Conservation (phyloP, 2,329 filamentous ascomycete genomes). For the Calonectria leucothoes region DNA sequence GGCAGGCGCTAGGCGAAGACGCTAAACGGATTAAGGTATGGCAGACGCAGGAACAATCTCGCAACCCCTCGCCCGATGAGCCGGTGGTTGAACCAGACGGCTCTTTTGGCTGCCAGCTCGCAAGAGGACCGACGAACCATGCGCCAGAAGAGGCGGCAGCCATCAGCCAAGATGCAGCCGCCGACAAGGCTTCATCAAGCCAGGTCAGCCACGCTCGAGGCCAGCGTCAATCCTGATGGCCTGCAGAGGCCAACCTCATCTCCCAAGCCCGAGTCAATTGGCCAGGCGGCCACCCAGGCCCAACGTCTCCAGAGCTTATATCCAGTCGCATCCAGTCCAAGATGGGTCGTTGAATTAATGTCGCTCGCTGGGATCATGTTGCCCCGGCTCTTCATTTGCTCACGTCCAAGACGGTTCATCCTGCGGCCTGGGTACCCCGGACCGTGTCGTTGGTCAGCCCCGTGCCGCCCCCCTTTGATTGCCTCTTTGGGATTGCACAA, state of each 20-base stretch:
- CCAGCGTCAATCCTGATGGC: background rate
- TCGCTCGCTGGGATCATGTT: slow-evolving; percentile 34
- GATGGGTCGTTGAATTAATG: slow-evolving; percentile 34
- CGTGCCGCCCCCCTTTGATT: slow-evolving; percentile 16
- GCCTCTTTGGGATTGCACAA: slow-evolving; percentile 1
- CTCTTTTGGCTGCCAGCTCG: slow-evolving; percentile 9
- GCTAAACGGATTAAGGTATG: slow-evolving; percentile 39
- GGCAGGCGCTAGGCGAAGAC: slow-evolving; percentile 32
- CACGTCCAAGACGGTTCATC: slow-evolving; percentile 21
- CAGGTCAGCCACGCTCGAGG: background rate
- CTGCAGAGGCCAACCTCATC: slow-evolving; percentile 34
- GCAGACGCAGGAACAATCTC: slow-evolving; percentile 49
- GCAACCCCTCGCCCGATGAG: slow-evolving; percentile 40
- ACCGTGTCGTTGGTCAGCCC: background rate
- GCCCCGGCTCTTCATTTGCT: slow-evolving; percentile 32
- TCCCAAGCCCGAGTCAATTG: slow-evolving; percentile 13
- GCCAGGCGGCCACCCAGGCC: slow-evolving; percentile 10
- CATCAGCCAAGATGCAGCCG: background rate
- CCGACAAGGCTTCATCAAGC: background rate
- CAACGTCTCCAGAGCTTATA: slow-evolving; percentile 16
- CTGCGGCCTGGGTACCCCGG: slow-evolving; percentile 5
- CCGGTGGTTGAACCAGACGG: slow-evolving; percentile 33
- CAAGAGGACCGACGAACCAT: background rate
- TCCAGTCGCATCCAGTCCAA: slow-evolving; percentile 30
- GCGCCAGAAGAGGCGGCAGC: background rate